phyloP scores from a whole-genome alignment of 257 asterid species.

The Datura wrightii region DNA sequence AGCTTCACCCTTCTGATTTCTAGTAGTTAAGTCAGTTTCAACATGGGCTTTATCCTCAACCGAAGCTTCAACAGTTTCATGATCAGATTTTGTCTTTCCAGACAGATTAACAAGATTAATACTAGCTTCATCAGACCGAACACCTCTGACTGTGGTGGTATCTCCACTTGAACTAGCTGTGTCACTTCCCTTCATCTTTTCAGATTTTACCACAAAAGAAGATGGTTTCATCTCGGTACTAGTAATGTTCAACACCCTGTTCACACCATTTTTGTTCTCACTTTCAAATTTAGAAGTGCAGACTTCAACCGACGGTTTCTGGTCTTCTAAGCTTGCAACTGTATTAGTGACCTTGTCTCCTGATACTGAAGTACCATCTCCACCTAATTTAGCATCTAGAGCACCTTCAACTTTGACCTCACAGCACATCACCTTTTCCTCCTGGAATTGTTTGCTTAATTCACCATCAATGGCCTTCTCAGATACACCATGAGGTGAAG shows the following conservation, averaged over 20 bases:
- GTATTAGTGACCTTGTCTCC: conserved; percentile 38
- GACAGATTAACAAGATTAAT: conserved; percentile 31
- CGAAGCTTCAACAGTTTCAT: conserved; percentile 29
- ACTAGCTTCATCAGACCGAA: conserved; percentile 42
- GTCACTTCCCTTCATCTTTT: conserved; percentile 36
- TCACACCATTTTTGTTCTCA: conserved; percentile 35
- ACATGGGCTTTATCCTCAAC: conserved; percentile 34
- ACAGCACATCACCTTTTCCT: conserved; percentile 40
- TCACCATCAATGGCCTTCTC: conserved; percentile 45
- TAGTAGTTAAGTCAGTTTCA: conserved; percentile 35
- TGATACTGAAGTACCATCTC: conserved; percentile 24
- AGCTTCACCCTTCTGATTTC: conserved; percentile 42
- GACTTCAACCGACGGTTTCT: conserved; percentile 42
- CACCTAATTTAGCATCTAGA: conserved; percentile 39
- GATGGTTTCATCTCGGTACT: conserved; percentile 36
- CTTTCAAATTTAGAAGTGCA: conserved; percentile 33
- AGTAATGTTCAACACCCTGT: conserved; percentile 38
- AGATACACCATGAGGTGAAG: conserved; percentile 36
- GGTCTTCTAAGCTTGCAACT: conserved; percentile 35
- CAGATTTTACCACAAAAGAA: conserved; percentile 35
- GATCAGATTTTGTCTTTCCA: conserved; percentile 36
- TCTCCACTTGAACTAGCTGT: conserved; percentile 34
- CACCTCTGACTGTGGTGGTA: conserved; percentile 39
- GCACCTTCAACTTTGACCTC: conserved; percentile 31
- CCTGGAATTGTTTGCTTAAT: conserved; percentile 35